phyloP scores from a whole-genome alignment of 768 basidiomycete species.

The Xerocomus spinulosus region DNA sequence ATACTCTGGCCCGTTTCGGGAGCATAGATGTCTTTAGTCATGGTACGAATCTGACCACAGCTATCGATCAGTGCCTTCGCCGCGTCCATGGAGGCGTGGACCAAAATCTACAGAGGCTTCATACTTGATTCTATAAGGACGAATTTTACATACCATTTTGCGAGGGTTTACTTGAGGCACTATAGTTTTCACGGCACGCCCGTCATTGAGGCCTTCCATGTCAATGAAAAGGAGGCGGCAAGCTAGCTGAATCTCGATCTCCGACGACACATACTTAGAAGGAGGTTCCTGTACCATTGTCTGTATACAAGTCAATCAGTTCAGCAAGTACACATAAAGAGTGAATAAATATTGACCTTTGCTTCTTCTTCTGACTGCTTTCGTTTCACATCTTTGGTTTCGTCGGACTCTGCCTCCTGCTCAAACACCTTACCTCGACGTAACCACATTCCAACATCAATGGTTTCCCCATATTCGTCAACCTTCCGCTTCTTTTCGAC shows the following conservation, averaged over 20 bases:
- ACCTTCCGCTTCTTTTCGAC: slow-evolving; percentile 89
- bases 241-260: slow-evolving; percentile 72
- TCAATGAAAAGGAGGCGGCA: slow-evolving; percentile 90
- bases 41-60: slow-evolving; percentile 76
- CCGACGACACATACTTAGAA: slow-evolving; percentile 80
- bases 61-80: slow-evolving; percentile 74
- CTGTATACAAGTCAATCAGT: slow-evolving; percentile 35
- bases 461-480: slow-evolving; percentile 92
- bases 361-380: slow-evolving; percentile 70
- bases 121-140: neutral
- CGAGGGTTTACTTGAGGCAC: slow-evolving; percentile 95
- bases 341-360: slow-evolving; percentile 44
- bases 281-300: slow-evolving; percentile 79
- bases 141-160: slow-evolving; percentile 64
- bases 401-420: slow-evolving; percentile 83
- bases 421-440: slow-evolving; percentile 87
- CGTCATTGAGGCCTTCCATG: slow-evolving; percentile 95
- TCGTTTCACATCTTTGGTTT: slow-evolving; percentile 66
- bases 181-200: slow-evolving; percentile 94
- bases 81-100: slow-evolving; percentile 67
- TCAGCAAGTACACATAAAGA: neutral
- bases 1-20: slow-evolving; percentile 73
- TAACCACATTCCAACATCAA: slow-evolving; percentile 96
- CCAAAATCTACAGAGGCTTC: slow-evolving; percentile 62
- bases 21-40: slow-evolving; percentile 90